Conservation (phyloP, 768 basidiomycete genomes). For the Termitomyces sp. region DNA sequence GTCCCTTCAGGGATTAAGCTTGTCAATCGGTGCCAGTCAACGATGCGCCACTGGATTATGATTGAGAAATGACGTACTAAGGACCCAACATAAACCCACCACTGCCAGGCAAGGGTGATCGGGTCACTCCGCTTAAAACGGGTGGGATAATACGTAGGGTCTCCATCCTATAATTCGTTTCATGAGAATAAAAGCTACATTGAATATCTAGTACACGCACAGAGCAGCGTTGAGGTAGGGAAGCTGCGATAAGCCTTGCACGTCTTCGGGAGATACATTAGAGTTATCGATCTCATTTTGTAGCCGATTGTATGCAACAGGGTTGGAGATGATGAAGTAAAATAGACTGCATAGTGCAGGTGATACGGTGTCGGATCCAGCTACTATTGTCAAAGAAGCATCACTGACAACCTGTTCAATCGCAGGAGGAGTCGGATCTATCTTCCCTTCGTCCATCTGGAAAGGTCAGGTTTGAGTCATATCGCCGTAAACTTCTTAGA, state of each 20-base stretch:
- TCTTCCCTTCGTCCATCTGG: constrained; percentile 18
- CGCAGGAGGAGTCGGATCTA: constrained; percentile 10
- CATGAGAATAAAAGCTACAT: not conserved
- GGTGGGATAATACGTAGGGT: constrained; percentile 32
- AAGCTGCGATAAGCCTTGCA: constrained; percentile 5
- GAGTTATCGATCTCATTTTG: constrained; percentile 6
- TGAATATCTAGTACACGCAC: constrained; percentile 16
- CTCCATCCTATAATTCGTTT: constrained; percentile 25
- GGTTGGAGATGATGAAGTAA: constrained; percentile 15
- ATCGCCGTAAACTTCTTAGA: not conserved
- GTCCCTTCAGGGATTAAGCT: constrained; percentile 38
- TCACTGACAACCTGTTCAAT: constrained; percentile 17
- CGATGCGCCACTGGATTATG: too few species aligned
- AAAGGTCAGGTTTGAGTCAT: not conserved
- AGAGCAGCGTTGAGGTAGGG: constrained; percentile 26
- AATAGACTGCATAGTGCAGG: constrained; percentile 16
- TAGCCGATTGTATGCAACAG: constrained; percentile 11
- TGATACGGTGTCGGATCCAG: constrained; percentile 16
- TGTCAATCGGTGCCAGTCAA: not conserved
- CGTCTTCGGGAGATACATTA: not conserved
- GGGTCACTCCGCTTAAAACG: constrained; percentile 27
- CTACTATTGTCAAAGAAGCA: constrained; percentile 13
- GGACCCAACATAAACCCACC: constrained; percentile 15
- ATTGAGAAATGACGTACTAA: constrained; percentile 13
- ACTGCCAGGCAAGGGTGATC: constrained; percentile 15